phyloP scores from a whole-genome alignment of 1,284 basidiomycete genomes.

The Sporisorium sorghi region DNA sequence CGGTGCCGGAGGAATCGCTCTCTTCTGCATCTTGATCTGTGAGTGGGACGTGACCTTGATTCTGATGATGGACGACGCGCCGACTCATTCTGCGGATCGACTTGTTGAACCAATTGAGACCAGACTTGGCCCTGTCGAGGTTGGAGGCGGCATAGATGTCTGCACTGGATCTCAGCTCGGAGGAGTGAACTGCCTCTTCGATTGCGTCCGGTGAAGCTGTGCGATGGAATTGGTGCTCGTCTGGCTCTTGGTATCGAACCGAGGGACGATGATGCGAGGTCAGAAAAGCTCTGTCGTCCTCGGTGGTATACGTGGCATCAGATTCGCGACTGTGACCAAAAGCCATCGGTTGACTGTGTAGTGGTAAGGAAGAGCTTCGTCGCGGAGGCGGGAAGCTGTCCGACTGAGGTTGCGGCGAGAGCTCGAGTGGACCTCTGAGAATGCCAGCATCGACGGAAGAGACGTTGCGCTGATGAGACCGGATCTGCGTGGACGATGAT shows the following conservation, averaged over 20 bases:
- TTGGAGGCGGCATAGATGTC: slow-evolving; percentile 40
- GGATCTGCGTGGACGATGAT: background rate
- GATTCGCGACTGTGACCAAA: slow-evolving; percentile 25
- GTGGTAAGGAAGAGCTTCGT: slow-evolving; percentile 29
- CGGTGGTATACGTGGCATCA: slow-evolving; percentile 24
- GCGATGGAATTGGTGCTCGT: slow-evolving; percentile 17
- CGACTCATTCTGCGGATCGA: slow-evolving; percentile 78
- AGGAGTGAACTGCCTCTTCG: slow-evolving; percentile 20
- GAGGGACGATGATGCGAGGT: slow-evolving; percentile 24
- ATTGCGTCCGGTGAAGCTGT: slow-evolving; percentile 41
- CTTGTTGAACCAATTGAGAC: slow-evolving; percentile 55
- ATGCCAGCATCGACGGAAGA: slow-evolving; percentile 47
- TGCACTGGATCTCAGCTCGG: slow-evolving; percentile 42
- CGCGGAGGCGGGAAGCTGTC: slow-evolving; percentile 11
- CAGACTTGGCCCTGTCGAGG: slow-evolving; percentile 37
- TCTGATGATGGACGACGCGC: slow-evolving; percentile 80
- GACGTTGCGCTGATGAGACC: slow-evolving; percentile 30
- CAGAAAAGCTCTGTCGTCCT: slow-evolving; percentile 43
- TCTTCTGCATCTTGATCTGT: slow-evolving; percentile 46
- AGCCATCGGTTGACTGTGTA: slow-evolving; percentile 12
- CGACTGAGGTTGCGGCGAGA: slow-evolving; percentile 8
- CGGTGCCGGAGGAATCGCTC: slow-evolving; percentile 39
- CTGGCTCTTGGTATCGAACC: slow-evolving; percentile 19
- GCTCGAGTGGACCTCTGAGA: slow-evolving; percentile 35
- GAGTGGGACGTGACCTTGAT: slow-evolving; percentile 44